A percentile compares a stretch with the other conserved stretches of the same genome.
phyloP scores from a whole-genome alignment of 73 alveolate genomes.

The Durusdinium trenchii region DNA sequence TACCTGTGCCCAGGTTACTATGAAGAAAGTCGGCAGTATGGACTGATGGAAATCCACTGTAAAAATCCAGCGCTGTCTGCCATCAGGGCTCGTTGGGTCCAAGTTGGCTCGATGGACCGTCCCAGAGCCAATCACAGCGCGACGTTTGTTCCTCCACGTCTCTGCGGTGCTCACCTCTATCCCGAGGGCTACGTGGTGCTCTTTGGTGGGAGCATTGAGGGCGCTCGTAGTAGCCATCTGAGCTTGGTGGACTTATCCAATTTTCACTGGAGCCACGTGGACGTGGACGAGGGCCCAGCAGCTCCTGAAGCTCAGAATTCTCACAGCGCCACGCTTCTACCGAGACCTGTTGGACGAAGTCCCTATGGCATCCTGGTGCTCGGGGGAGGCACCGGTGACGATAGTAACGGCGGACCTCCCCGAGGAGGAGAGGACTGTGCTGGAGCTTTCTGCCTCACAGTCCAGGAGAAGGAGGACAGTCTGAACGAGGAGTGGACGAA shows the following conservation, averaged over 20 bases:
- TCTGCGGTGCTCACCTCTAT: not conserved
- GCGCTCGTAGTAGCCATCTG: not conserved
- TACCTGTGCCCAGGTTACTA: slow-evolving; percentile 44
- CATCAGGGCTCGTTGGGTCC: slow-evolving; percentile 44
- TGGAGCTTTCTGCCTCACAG: slow-evolving; percentile 17
- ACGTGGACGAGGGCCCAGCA: not conserved
- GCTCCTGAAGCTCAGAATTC: slow-evolving; percentile 47
- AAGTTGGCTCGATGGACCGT: not conserved
- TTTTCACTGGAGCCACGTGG: slow-evolving; percentile 1
- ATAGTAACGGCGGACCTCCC: slow-evolving; percentile 67
- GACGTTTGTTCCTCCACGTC: slow-evolving; percentile 43
- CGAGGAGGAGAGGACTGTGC: slow-evolving; percentile 44
- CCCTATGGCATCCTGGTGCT: not conserved
- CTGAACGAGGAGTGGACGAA: not conserved
- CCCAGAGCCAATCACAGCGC: slow-evolving; percentile 80
- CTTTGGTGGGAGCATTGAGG: slow-evolving; percentile 40
- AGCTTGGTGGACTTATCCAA: slow-evolving; percentile 44
- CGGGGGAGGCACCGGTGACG: slow-evolving; percentile 69
- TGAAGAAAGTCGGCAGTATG: slow-evolving; percentile 49
- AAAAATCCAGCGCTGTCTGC: not conserved
- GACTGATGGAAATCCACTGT: slow-evolving; percentile 50
- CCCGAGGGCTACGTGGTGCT: slow-evolving; percentile 48
- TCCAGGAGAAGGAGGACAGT: slow-evolving; percentile 1
- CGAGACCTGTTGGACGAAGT: not conserved
- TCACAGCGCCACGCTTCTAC: slow-evolving; percentile 63